Base-by-base conservation (phyloP, 257 asterid genomes). In the Nicotiana paniculata region DNA sequence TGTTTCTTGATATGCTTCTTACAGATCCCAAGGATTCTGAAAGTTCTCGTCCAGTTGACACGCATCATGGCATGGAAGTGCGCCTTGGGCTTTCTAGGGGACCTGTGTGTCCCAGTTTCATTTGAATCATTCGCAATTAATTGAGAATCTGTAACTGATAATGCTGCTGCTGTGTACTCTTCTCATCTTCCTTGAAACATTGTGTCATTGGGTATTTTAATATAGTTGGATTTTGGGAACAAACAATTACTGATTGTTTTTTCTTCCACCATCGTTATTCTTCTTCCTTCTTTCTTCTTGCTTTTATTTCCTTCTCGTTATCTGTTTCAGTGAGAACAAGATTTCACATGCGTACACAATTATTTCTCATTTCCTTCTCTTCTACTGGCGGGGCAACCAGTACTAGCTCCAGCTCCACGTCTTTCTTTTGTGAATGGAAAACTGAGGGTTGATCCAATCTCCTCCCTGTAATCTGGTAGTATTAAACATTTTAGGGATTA, bases 11-110 rank as follows among this genome's bases (percentile, higher is more conserved):
- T 21, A 21, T 43, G 62, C 4, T 62, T 28, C 21, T 83, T 89
- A 86, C 95, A 96, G 99, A 96, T 89, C 99, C 98, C 12, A 91
- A 90, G 88, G 99, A 94, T 21, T 94, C 98, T 0, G 99, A 96
- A 82, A 87, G 88, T 21, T 82, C 82, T 70, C 89, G 92, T 7
- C 96, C 98, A 8, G 89, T 87, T 69, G 96, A 94, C 87, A 84
- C 94, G 92, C 98, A 96, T 87, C 97, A 96, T 53, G 98, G 91
- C 75, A 91, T 96, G 98, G 99, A 96, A 91, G 97, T 94, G 81
- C 96, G 94, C 53, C 95, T 93, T 28, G 95, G 97, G 80, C 85
- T 94, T 83, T 91, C 98, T 7, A 91, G 86, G 79, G 99, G 98
- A 83, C 98, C 99, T 37, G 87, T 93, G 12, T 87, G 89, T 86